A percentile compares a stretch with the other conserved stretches of the same genome.
Conservation (phyloP, 139 green algal genomes). For the Nannochloris sp. region DNA sequence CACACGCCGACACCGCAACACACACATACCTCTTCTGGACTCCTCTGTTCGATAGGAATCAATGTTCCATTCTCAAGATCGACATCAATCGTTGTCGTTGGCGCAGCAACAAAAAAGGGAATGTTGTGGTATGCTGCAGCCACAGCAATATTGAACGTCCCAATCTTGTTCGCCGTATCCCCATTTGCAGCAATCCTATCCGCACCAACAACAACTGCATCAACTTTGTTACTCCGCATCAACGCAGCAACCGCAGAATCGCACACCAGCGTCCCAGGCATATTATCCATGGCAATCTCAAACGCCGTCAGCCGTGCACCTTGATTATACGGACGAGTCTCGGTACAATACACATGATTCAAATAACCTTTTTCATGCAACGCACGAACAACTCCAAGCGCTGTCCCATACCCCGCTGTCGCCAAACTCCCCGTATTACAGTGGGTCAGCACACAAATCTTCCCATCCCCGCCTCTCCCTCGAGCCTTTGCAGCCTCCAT, state of each 20-base stretch:
- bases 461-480: background rate
- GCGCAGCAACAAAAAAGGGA: slow-evolving; percentile 92
- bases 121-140: slow-evolving; percentile 53
- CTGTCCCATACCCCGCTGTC: slow-evolving; percentile 83
- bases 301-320: slow-evolving; percentile 88
- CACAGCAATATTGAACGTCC: slow-evolving; percentile 70
- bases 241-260: slow-evolving; percentile 82
- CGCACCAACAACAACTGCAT: slow-evolving; percentile 88
- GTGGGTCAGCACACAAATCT: slow-evolving; percentile 81
- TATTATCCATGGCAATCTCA: slow-evolving; percentile 83
- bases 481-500: slow-evolving; percentile 30
- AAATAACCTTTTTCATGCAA: slow-evolving; percentile 65
- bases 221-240: slow-evolving; percentile 40
- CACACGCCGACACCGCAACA: too few relatives aligned
- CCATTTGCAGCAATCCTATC: slow-evolving; percentile 84
- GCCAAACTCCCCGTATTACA: slow-evolving; percentile 96
- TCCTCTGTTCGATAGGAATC: slow-evolving; percentile 88
- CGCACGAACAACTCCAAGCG: slow-evolving; percentile 81
- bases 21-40: slow-evolving; percentile 40
- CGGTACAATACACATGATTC: slow-evolving; percentile 75
- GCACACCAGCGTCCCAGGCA: slow-evolving; percentile 82
- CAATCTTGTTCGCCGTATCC: slow-evolving; percentile 93
- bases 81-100: slow-evolving; percentile 80
- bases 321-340: slow-evolving; percentile 96
- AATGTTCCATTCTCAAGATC: slow-evolving; percentile 42